A percentile compares a stretch with the other conserved stretches of the same genome.
These are phyloP conservation scores for Chaetomidium leptoderma DNA, from an alignment of 495 filamentous ascomycete species.

Conservation along the genomic window DNA sequence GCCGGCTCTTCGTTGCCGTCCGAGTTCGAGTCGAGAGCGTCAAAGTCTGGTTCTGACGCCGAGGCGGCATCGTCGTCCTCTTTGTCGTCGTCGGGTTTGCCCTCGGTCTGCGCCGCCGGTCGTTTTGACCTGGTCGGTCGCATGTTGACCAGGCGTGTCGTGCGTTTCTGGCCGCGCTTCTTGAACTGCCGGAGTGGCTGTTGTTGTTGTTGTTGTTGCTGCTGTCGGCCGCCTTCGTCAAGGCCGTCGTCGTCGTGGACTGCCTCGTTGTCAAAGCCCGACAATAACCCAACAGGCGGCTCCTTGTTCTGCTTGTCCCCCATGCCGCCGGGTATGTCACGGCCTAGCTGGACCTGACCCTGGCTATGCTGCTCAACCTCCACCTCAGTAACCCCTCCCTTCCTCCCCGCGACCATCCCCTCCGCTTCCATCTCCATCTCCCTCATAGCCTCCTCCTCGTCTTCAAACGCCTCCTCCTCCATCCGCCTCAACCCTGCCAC, in stretches of 20 bases:
- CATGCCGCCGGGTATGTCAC: not conserved
- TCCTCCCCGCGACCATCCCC: constrained; percentile 10
- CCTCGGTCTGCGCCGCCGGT: constrained; percentile 24
- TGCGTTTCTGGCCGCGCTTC: constrained; percentile 90
- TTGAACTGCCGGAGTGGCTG: constrained; percentile 64
- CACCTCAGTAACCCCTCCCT: not conserved
- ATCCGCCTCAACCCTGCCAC: constrained; percentile 72
- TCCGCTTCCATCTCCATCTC: constrained; percentile 72
- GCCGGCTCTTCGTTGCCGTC: constrained; percentile 33
- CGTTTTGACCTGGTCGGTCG: constrained; percentile 44
- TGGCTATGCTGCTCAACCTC: constrained; percentile 6
- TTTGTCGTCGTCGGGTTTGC: constrained; percentile 18
- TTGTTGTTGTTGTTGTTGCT: constrained; percentile 32
- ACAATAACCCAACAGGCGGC: constrained; percentile 44
- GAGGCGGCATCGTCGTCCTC: constrained; percentile 7
- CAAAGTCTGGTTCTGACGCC: not conserved
- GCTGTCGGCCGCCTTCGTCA: constrained; percentile 29
- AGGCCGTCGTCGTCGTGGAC: constrained; percentile 51
- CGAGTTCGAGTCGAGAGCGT: constrained; percentile 25
- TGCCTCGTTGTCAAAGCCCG: constrained; percentile 57
- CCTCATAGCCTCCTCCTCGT: constrained; percentile 75
- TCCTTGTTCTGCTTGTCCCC: not conserved
- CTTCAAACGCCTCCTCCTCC: constrained; percentile 70
- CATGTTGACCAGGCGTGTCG: constrained; percentile 75
- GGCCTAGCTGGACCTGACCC: not conserved